Percentiles rank a stretch among this genome's conserved stretches.
Conservation (phyloP, 2,329 filamentous ascomycete genomes). For the Ceratocystis lukuohia region DNA sequence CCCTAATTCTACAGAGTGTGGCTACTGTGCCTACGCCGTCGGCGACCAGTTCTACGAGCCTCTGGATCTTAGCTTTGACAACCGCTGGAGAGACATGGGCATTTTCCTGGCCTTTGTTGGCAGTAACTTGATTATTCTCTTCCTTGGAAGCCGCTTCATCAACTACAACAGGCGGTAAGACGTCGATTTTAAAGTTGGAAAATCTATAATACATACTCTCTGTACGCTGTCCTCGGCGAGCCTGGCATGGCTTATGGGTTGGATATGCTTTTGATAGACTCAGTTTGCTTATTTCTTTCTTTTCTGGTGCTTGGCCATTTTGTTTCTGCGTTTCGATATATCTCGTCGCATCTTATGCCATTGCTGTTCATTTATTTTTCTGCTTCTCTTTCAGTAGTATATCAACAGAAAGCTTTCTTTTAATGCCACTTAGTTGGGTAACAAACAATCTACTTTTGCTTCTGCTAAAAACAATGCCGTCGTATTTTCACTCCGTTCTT, state of each 20-base stretch:
- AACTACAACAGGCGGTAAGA: slow-evolving; percentile 34
- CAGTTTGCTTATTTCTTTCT: background rate
- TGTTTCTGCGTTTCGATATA: background rate
- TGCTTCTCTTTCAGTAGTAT: background rate
- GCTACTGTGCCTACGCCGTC: slow-evolving; percentile 69
- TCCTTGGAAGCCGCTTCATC: slow-evolving; percentile 39
- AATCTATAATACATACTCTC: background rate
- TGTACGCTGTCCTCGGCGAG: background rate
- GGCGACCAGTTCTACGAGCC: slow-evolving; percentile 68
- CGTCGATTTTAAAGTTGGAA: background rate
- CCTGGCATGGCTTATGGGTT: background rate
- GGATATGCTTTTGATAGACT: background rate
- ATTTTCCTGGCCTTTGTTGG: slow-evolving; percentile 65
- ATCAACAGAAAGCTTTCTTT: background rate
- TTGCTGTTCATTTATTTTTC: background rate
- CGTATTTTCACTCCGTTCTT: too few relatives aligned
- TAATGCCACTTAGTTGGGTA: background rate
- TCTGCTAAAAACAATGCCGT: too few relatives aligned
- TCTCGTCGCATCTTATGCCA: background rate
- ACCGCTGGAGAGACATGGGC: slow-evolving; percentile 71
- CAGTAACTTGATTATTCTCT: slow-evolving; percentile 56
- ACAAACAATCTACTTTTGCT: too few relatives aligned
- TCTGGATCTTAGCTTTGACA: slow-evolving; percentile 50
- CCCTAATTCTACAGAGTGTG: slow-evolving; percentile 50
- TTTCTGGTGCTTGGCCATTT: background rate